Conservation (phyloP, 140 eudicot species). For the Bidens hawaiensis region DNA sequence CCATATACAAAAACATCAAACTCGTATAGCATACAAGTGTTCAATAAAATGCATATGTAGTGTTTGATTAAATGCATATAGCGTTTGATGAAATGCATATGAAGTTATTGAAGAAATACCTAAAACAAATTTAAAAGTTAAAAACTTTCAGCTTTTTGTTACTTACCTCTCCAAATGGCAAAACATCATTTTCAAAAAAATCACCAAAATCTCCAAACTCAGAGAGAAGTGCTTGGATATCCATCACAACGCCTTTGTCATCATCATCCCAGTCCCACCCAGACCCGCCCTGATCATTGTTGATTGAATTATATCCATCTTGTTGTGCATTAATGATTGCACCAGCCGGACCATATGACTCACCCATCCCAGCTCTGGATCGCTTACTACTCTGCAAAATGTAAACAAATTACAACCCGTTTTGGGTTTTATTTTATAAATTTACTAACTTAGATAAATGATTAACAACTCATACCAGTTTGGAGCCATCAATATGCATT, state of each 20-base stretch:
- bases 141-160: background rate
- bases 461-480: background rate
- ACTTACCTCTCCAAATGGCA: constrained; percentile 97
- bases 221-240: constrained; percentile 88
- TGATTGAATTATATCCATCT: constrained; percentile 38
- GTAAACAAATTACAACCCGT: too few relatives aligned
- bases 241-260: constrained; percentile 81
- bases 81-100: too few relatives aligned
- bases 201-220: constrained; percentile 99
- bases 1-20: constrained; percentile 19
- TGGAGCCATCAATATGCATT: too few relatives aligned
- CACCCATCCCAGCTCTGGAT: too few relatives aligned
- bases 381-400: too few relatives aligned
- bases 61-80: too few relatives aligned
- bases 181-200: constrained; percentile 79
- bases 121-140: background rate
- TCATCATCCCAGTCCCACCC: constrained; percentile 97
- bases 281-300: constrained; percentile 65
- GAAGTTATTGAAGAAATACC: background rate
- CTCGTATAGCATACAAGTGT: constrained; percentile 12
- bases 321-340: constrained; percentile 39
- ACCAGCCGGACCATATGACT: too few relatives aligned
- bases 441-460: background rate
- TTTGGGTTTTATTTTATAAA: too few relatives aligned
- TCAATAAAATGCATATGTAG: too few relatives aligned